Evolutionary conservation across 2,329 filamentous ascomycete species (phyloP).

Genomic region (Aspergillus texensis): DNA sequence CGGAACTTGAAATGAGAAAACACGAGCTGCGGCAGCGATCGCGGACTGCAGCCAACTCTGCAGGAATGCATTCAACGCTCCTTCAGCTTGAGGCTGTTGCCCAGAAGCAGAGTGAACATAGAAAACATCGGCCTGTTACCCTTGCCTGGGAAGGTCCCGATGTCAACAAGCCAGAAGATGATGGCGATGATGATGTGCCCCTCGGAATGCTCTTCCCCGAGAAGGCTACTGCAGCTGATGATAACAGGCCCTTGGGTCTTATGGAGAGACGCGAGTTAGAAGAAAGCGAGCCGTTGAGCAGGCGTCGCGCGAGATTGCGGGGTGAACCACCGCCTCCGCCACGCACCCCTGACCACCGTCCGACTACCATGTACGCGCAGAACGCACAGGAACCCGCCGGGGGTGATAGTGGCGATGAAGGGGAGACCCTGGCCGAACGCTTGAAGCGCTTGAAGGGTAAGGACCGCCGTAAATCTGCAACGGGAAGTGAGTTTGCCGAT

Average conservation of each 20-base stretch:
- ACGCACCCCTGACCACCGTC: conserved; percentile 32
- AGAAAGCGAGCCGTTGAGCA: conserved; percentile 86
- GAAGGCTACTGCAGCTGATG: conserved; percentile 34
- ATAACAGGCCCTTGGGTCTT: conserved; percentile 48
- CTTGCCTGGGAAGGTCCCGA: conserved; percentile 80
- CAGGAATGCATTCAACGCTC: conserved; percentile 87
- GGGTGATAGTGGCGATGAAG: conserved; percentile 39
- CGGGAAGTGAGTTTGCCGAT: conserved; percentile 46
- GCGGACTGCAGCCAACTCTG: conserved; percentile 67
- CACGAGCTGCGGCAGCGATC: conserved; percentile 82
- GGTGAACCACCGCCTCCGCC: conserved; percentile 54
- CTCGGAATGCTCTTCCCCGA: conserved; percentile 75
- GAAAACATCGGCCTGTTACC: conserved; percentile 73
- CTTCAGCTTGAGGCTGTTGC: conserved; percentile 89
- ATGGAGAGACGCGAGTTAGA: conserved; percentile 77
- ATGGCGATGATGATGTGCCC: conserved; percentile 82
- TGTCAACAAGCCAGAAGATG: conserved; percentile 45
- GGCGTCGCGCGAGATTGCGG: conserved; percentile 72
- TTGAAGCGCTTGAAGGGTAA: conserved; percentile 43
- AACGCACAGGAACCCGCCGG: conserved; percentile 29
- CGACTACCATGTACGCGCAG: conserved; percentile 39
- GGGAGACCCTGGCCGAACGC: conserved; percentile 51
- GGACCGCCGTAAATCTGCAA: conserved; percentile 32
- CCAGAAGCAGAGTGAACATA: conserved; percentile 74
- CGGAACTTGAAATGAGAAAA: conserved; percentile 89